These are phyloP conservation scores for Primulina tabacum DNA, from an alignment of 257 asterid species.

Conservation along the genomic window DNA sequence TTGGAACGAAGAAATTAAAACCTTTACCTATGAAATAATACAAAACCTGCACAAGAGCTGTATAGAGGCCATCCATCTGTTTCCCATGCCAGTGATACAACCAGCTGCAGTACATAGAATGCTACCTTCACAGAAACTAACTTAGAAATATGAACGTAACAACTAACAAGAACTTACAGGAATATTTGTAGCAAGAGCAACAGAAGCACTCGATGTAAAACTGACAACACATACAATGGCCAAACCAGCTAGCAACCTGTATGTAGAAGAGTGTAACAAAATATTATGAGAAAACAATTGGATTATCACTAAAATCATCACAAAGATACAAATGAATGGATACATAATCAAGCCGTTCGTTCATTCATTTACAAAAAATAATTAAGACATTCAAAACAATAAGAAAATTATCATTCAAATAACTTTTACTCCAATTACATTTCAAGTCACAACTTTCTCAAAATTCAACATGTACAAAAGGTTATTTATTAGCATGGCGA, in stretches of 20 bases:
- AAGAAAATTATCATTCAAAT: neutral
- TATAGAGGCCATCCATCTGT: slow-evolving; percentile 33
- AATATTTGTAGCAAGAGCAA: slow-evolving; percentile 65
- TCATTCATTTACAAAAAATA: too few relatives aligned
- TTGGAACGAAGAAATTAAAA: neutral
- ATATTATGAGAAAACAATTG: neutral
- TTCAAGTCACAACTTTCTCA: neutral
- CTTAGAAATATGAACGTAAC: slow-evolving; percentile 12
- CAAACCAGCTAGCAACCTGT: slow-evolving; percentile 91
- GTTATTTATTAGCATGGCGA: neutral
- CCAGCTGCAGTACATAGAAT: slow-evolving; percentile 53
- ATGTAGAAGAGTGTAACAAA: slow-evolving; percentile 13
- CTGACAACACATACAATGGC: slow-evolving; percentile 76
- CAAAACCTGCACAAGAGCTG: slow-evolving; percentile 62
- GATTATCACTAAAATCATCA: neutral
- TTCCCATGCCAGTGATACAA: slow-evolving; percentile 65
- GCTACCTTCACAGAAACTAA: neutral
- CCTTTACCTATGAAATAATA: slow-evolving; percentile 75
- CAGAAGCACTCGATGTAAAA: slow-evolving; percentile 72
- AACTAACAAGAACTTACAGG: slow-evolving; percentile 58
- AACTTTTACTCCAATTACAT: slow-evolving; percentile 3
- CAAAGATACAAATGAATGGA: neutral
- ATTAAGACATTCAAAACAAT: too few relatives aligned
- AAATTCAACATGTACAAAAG: neutral
- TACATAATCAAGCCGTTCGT: too few relatives aligned